These are phyloP conservation scores for Loxodes magnus DNA, from an alignment of 73 alveolate genomes.

Conservation along the genomic window DNA sequence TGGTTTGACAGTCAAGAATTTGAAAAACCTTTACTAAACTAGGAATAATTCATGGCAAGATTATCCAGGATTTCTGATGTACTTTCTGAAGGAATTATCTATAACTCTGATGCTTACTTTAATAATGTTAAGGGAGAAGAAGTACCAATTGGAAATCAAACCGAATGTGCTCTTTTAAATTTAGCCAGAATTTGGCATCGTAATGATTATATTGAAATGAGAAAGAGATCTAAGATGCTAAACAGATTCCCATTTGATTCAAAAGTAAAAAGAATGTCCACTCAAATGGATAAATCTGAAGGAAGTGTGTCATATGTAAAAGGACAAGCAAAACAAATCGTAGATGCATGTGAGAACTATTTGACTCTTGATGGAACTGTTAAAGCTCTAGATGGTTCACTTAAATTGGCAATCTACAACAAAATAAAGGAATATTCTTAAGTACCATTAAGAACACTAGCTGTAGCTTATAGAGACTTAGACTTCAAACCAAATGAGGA, in stretches of 20 bases:
- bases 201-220: constrained; percentile 9
- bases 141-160: constrained; percentile 41
- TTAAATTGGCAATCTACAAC: constrained; percentile 25
- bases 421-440: constrained; percentile 48
- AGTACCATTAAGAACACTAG: constrained; percentile 63
- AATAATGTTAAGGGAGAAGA: constrained; percentile 36
- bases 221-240: constrained; percentile 14
- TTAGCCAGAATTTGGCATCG: constrained; percentile 23
- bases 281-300: constrained; percentile 24
- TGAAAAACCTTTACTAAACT: neutral
- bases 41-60: neutral
- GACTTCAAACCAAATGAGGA: constrained; percentile 29
- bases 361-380: constrained; percentile 49
- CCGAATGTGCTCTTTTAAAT: constrained; percentile 53
- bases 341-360: constrained; percentile 44
- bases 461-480: constrained; percentile 56
- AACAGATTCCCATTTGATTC: constrained; percentile 74
- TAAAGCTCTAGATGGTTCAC: constrained; percentile 22
- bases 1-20: constrained; percentile 20
- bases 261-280: constrained; percentile 78
- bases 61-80: neutral
- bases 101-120: constrained; percentile 25
- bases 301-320: constrained; percentile 14
- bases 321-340: constrained; percentile 43
- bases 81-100: constrained; percentile 15